A percentile compares a stretch with the other conserved stretches of the same genome.
Evolutionary conservation across 192 early-diverging fungal genomes (phyloP).

Genomic region (Umbelopsis sp.): DNA sequence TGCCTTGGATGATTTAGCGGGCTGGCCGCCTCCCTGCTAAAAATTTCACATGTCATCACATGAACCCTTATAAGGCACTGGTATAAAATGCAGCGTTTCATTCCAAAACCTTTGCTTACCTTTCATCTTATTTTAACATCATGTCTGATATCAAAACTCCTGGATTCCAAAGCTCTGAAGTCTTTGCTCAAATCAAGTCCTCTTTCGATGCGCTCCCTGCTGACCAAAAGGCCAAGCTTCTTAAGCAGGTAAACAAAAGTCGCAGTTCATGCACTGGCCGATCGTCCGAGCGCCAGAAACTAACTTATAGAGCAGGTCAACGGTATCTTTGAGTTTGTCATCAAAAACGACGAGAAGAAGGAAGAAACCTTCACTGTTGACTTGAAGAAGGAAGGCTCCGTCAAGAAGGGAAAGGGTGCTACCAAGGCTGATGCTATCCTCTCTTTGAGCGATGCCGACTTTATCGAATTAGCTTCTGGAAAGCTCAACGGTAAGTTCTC

Average conservation of each 20-base stretch:
- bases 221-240: slow-evolving; percentile 59
- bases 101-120: neutral
- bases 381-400: slow-evolving; percentile 71
- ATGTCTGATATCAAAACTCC: slow-evolving; percentile 43
- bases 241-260: slow-evolving; percentile 56
- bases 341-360: slow-evolving; percentile 73
- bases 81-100: neutral
- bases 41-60: slow-evolving; percentile 22
- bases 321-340: slow-evolving; percentile 86
- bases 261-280: neutral
- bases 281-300: neutral
- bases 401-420: slow-evolving; percentile 58
- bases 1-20: too few relatives aligned
- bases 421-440: slow-evolving; percentile 76
- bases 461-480: slow-evolving; percentile 82
- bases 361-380: slow-evolving; percentile 83
- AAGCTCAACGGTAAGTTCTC: slow-evolving; percentile 75
- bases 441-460: slow-evolving; percentile 73
- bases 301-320: slow-evolving; percentile 51
- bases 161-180: slow-evolving; percentile 76
- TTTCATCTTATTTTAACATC: neutral
- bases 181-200: slow-evolving; percentile 71
- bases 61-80: slow-evolving; percentile 9
- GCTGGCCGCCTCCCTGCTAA: neutral
- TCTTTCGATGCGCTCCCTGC: slow-evolving; percentile 60